These are phyloP conservation scores for Periconia sp. DNA, from an alignment of 2,329 filamentous ascomycete genomes.

Conservation along the genomic window DNA sequence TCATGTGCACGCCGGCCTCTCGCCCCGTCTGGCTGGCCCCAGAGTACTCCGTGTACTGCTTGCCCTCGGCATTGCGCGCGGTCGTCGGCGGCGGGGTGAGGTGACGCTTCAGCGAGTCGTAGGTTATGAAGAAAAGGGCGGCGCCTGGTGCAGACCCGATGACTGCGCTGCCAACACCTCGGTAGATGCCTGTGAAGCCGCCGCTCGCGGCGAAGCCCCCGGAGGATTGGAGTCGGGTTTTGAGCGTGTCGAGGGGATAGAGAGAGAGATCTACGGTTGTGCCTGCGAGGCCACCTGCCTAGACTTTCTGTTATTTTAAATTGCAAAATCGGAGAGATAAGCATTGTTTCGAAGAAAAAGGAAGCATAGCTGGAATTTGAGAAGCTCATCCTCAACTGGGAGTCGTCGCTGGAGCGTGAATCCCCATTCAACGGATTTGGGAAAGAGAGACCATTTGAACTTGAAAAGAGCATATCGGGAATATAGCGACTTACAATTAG, in stretches of 20 bases:
- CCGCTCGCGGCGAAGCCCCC: constrained; percentile 77
- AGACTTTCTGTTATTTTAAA: neutral
- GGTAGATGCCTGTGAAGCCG: constrained; percentile 90
- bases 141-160: constrained; percentile 92
- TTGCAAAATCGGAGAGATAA: neutral
- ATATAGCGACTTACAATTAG: constrained; percentile 43
- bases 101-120: constrained; percentile 67
- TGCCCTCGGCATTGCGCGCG: constrained; percentile 26
- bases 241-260: constrained; percentile 97
- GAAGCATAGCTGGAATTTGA: too few relatives aligned
- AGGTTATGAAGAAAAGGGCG: constrained; percentile 95
- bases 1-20: constrained; percentile 66
- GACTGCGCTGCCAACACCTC: constrained; percentile 84
- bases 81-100: constrained; percentile 16
- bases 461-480: neutral
- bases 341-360: too few relatives aligned
- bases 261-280: constrained; percentile 96
- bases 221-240: constrained; percentile 90
- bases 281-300: constrained; percentile 87
- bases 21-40: constrained; percentile 7
- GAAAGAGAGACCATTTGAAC: neutral
- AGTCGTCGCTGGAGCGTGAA: neutral
- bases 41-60: constrained; percentile 25
- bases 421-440: too few relatives aligned
- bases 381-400: neutral